A percentile compares a stretch with the other conserved stretches of the same genome.
These are phyloP conservation scores for Annulohypoxylon nitens DNA, from an alignment of 495 filamentous ascomycete species.

Conservation along the genomic window DNA sequence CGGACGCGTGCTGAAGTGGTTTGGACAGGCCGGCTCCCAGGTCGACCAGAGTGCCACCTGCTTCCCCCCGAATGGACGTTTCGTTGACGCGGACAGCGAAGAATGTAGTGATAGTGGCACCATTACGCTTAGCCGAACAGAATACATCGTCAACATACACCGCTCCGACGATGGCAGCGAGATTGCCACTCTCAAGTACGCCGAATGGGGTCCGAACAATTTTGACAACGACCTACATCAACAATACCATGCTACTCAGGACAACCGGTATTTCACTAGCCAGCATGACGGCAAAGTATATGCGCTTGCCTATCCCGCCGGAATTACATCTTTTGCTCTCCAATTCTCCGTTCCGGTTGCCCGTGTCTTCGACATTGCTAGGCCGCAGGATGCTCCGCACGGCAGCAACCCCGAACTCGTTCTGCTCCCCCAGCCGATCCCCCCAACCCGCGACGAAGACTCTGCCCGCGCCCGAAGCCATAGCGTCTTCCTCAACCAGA, in stretches of 20 bases:
- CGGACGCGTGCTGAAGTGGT: slow-evolving; percentile 74
- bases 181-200: slow-evolving; percentile 91
- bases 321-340: slow-evolving; percentile 60
- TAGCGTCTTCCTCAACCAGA: slow-evolving; percentile 89
- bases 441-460: slow-evolving; percentile 71
- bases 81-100: slow-evolving; percentile 67
- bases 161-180: slow-evolving; percentile 78
- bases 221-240: slow-evolving; percentile 87
- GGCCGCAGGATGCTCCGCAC: slow-evolving; percentile 70
- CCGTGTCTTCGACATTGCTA: slow-evolving; percentile 90
- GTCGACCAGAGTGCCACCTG: slow-evolving; percentile 68
- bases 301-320: slow-evolving; percentile 59
- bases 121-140: slow-evolving; percentile 83
- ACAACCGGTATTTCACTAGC: slow-evolving; percentile 89
- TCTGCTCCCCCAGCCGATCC: slow-evolving; percentile 85
- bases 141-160: slow-evolving; percentile 89
- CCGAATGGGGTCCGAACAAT: slow-evolving; percentile 95
- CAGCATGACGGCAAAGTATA: slow-evolving; percentile 89
- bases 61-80: slow-evolving; percentile 70
- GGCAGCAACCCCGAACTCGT: slow-evolving; percentile 74
- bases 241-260: slow-evolving; percentile 83
- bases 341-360: slow-evolving; percentile 87
- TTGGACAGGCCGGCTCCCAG: slow-evolving; percentile 59
- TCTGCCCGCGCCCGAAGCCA: slow-evolving; percentile 68
- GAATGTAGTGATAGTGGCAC: slow-evolving; percentile 79